Percentiles rank a stretch among this genome's conserved stretches.
These are phyloP conservation scores for Amphirosellinia nigrospora DNA, from an alignment of 495 filamentous ascomycete species.

Conservation along the genomic window DNA sequence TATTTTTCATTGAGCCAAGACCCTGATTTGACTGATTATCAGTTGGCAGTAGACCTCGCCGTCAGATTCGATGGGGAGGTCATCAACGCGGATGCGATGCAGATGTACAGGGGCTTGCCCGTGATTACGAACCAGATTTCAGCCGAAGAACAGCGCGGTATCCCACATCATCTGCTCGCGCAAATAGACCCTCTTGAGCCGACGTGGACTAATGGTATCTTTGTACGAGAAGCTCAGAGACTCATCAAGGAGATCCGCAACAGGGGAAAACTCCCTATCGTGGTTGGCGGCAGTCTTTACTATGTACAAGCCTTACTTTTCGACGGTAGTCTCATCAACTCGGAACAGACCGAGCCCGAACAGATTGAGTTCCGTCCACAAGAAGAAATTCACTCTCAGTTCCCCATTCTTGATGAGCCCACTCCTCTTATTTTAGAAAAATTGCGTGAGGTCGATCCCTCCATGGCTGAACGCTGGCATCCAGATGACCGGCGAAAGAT, in stretches of 20 bases:
- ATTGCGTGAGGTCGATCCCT: constrained; percentile 80
- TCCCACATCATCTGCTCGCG: constrained; percentile 89
- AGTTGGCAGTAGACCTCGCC: constrained; percentile 94
- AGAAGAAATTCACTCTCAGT: constrained; percentile 53
- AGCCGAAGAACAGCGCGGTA: constrained; percentile 71
- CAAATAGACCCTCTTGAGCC: constrained; percentile 73
- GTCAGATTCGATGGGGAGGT: constrained; percentile 87
- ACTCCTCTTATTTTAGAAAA: constrained; percentile 73
- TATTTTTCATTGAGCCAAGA: background rate
- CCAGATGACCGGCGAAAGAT: constrained; percentile 92
- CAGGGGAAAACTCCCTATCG: constrained; percentile 80
- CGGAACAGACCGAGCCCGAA: constrained; percentile 8
- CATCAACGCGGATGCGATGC: constrained; percentile 99
- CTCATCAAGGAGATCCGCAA: constrained; percentile 78
- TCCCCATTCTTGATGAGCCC: constrained; percentile 73
- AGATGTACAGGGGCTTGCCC: constrained; percentile 91
- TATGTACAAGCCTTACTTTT: constrained; percentile 91
- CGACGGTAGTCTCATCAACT: constrained; percentile 62
- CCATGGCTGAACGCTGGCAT: constrained; percentile 92
- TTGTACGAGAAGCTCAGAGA: constrained; percentile 68
- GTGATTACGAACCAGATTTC: constrained; percentile 96
- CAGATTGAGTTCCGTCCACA: constrained; percentile 25
- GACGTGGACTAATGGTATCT: constrained; percentile 81
- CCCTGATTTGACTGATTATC: constrained; percentile 15
- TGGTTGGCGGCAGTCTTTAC: constrained; percentile 95